Evolutionary conservation across 169 alveolate genomes (phyloP).

Genomic region (Plasmodium coatneyi): DNA sequence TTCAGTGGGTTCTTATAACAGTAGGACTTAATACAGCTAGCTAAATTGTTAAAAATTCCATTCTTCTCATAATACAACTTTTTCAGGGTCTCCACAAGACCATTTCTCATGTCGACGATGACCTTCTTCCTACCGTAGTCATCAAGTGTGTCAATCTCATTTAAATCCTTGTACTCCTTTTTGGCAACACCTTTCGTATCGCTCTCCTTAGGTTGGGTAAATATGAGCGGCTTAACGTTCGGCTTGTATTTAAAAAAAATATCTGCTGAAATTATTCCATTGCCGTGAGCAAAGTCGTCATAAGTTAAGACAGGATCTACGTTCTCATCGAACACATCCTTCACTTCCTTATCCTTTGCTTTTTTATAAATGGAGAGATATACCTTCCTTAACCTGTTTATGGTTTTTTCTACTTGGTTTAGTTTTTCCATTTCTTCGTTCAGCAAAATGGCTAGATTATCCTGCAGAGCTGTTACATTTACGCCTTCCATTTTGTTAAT

Average conservation of each 20-base stretch:
- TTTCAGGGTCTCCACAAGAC: conserved; percentile 8
- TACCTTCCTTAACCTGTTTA: not conserved
- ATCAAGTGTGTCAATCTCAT: conserved; percentile 20
- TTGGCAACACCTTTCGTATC: not conserved
- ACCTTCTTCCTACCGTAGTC: not conserved
- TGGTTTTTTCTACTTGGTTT: not conserved
- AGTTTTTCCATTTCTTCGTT: conserved; percentile 4
- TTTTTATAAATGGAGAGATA: not conserved
- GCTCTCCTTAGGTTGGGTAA: not conserved
- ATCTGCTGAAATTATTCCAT: conserved; percentile 32
- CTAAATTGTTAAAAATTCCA: conserved; percentile 7
- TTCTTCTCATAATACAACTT: conserved; percentile 10
- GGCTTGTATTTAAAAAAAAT: conserved; percentile 40
- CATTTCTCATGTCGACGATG: conserved; percentile 21
- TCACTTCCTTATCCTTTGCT: not conserved
- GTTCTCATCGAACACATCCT: not conserved
- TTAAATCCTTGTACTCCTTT: not conserved
- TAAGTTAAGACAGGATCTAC: conserved; percentile 7
- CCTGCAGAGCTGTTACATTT: not conserved
- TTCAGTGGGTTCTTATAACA: conserved; percentile 16
- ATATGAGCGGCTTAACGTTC: not conserved
- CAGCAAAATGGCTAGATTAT: not conserved
- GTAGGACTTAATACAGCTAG: conserved; percentile 22
- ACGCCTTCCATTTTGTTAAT: not conserved
- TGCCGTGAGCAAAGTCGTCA: conserved; percentile 26